Evolutionary conservation across 768 basidiomycete species (phyloP).

Genomic region (Kwoniella newhampshirensis): DNA sequence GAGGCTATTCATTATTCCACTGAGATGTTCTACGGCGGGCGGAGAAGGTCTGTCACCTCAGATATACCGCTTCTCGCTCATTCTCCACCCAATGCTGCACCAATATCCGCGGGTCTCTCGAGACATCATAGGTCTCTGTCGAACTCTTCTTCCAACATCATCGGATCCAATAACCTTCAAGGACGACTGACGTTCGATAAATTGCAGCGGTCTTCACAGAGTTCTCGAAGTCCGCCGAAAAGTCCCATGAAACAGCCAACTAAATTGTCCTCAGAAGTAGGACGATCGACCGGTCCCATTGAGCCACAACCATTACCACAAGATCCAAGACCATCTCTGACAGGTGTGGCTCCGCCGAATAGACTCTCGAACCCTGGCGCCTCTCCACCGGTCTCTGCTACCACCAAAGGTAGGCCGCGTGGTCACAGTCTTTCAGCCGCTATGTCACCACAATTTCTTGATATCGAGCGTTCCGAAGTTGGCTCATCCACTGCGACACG

Average conservation of each 20-base stretch:
- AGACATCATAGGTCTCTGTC: constrained; percentile 34
- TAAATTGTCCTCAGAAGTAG: background rate
- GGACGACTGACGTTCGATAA: constrained; percentile 7
- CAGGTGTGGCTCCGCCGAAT: constrained; percentile 10
- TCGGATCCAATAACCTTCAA: constrained; percentile 2
- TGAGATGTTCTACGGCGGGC: constrained; percentile 12
- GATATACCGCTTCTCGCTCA: constrained; percentile 17
- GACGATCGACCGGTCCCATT: constrained; percentile 1
- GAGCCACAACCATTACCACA: background rate
- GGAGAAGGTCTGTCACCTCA: constrained; percentile 27
- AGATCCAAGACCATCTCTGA: background rate
- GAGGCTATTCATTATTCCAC: background rate
- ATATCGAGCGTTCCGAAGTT: background rate
- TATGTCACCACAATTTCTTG: background rate
- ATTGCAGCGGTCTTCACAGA: background rate
- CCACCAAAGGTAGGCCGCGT: constrained; percentile 19
- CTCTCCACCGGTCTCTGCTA: constrained; percentile 19
- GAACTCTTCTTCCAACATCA: constrained; percentile 17
- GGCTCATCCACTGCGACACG: background rate
- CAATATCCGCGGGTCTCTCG: constrained; percentile 20
- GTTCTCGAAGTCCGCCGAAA: constrained; percentile 11
- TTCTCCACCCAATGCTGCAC: constrained; percentile 19
- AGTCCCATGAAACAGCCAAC: constrained; percentile 5
- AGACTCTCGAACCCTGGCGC: constrained; percentile 13
- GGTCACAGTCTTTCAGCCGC: constrained; percentile 22